Conservation (phyloP, 805 yeast genomes). For the Wickerhamomyces chambardii region DNA sequence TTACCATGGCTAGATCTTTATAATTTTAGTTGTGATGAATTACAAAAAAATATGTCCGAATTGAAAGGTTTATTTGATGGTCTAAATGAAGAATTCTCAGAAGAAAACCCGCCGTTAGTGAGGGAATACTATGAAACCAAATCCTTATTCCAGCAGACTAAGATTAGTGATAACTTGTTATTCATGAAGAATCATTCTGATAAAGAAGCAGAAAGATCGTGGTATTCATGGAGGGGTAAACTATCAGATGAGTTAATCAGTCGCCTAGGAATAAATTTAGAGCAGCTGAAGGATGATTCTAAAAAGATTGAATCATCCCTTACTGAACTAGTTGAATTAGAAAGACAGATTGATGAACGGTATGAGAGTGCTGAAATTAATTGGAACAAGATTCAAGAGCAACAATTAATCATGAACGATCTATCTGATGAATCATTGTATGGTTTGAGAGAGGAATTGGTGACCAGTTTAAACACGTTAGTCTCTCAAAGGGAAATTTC, state of each 20-base stretch:
- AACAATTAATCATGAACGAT: slow-evolving; percentile 7
- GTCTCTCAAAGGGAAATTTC: slow-evolving; percentile 1
- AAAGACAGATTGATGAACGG: slow-evolving; percentile 1
- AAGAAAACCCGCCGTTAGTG: slow-evolving; percentile 17
- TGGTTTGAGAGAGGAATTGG: slow-evolving; percentile 4
- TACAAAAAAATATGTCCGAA: slow-evolving; percentile 17
- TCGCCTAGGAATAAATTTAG: slow-evolving; percentile 9
- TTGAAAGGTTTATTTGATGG: slow-evolving; percentile 14
- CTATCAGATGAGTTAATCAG: slow-evolving; percentile 13
- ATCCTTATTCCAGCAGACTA: slow-evolving; percentile 12
- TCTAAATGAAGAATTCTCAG: slow-evolving; percentile 14
- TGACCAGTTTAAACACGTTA: slow-evolving; percentile 3
- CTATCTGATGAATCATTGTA: slow-evolving; percentile 7
- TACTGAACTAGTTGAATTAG: slow-evolving; percentile 3
- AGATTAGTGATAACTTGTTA: slow-evolving; percentile 14
- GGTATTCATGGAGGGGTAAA: slow-evolving; percentile 17
- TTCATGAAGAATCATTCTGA: slow-evolving; percentile 18
- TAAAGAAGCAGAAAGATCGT: slow-evolving; percentile 14
- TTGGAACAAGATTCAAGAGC: not conserved
- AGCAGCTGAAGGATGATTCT: slow-evolving; percentile 6
- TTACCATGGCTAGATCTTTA: slow-evolving; percentile 18
- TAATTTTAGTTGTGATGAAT: slow-evolving; percentile 18
- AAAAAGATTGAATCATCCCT: not conserved
- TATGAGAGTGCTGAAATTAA: not conserved
- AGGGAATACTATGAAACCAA: slow-evolving; percentile 14